Percentiles rank a stretch among this genome's conserved stretches.
phyloP scores from a whole-genome alignment of 2,329 filamentous ascomycete species.

The Colletotrichum sp. region DNA sequence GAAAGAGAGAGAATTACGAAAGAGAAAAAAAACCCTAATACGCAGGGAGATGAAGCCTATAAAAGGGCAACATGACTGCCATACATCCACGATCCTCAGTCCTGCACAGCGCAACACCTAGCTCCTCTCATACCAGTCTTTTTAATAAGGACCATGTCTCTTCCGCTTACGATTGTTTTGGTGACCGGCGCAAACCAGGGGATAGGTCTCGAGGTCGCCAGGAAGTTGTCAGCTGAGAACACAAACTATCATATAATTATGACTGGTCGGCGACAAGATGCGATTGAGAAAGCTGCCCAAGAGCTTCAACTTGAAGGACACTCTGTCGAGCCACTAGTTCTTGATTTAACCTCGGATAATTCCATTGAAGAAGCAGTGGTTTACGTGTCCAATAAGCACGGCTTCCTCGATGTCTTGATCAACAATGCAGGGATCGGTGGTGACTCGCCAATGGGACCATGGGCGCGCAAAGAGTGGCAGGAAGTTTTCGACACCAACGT shows the following conservation, averaged over 20 bases:
- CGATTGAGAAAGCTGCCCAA: neutral
- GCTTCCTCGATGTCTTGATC: neutral
- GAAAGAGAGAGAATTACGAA: neutral
- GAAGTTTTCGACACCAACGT: neutral
- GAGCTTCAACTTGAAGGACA: neutral
- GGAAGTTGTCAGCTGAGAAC: neutral
- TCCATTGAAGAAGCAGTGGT: neutral
- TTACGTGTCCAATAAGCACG: neutral
- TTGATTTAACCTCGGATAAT: neutral
- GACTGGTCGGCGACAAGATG: neutral
- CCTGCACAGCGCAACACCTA: neutral
- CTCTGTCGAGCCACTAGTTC: neutral
- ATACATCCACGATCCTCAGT: neutral
- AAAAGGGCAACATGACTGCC: neutral
- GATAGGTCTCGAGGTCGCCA: neutral
- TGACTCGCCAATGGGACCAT: neutral
- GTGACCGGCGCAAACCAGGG: neutral
- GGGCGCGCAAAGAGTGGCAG: neutral
- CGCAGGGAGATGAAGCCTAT: neutral
- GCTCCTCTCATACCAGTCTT: neutral
- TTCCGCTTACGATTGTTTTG: neutral
- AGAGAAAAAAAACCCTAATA: neutral
- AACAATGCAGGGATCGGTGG: neutral
- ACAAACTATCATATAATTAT: neutral
- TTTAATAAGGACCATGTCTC: neutral